A percentile compares a stretch with the other conserved stretches of the same genome.
Conservation (phyloP, 768 basidiomycete genomes). For the Podaxis sp. region DNA sequence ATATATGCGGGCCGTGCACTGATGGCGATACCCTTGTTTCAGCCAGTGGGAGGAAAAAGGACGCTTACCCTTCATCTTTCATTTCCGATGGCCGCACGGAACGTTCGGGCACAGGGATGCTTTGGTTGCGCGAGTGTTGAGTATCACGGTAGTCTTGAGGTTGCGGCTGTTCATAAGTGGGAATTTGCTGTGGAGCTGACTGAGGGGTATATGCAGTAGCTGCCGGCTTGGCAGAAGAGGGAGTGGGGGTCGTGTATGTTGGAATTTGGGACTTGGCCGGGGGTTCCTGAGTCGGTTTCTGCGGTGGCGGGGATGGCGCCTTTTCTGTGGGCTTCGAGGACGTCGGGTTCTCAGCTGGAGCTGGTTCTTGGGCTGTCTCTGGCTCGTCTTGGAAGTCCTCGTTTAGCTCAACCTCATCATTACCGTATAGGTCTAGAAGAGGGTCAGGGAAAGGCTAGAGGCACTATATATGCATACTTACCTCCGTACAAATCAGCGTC, state of each 20-base stretch:
- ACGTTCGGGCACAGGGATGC: conserved; percentile 50
- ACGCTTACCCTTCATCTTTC: conserved; percentile 98
- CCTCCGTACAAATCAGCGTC: conserved; percentile 91
- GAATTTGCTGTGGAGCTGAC: conserved; percentile 65
- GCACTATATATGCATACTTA: conserved; percentile 30
- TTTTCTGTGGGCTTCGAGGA: conserved; percentile 11
- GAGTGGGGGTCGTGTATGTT: conserved; percentile 31
- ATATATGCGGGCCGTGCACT: conserved; percentile 20
- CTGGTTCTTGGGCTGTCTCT: conserved; percentile 17
- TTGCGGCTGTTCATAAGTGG: conserved; percentile 72
- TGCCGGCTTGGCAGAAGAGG: neutral
- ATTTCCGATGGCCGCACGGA: conserved; percentile 83
- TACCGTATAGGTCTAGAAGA: conserved; percentile 66
- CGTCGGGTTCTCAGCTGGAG: conserved; percentile 14
- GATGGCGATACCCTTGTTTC: conserved; percentile 25
- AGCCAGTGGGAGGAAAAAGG: conserved; percentile 25
- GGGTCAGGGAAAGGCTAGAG: neutral
- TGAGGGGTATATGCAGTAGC: conserved; percentile 13
- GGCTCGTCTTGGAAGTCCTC: conserved; percentile 34
- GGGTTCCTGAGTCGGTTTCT: conserved; percentile 22
- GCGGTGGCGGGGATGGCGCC: conserved; percentile 13
- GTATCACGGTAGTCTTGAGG: conserved; percentile 48
- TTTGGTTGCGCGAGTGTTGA: conserved; percentile 36
- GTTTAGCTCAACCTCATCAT: conserved; percentile 62
- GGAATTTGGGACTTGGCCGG: conserved; percentile 23